Percentiles rank a stretch among this genome's conserved stretches.
phyloP scores from a whole-genome alignment of 495 filamentous ascomycete genomes.

The Chaetomium tenue region DNA sequence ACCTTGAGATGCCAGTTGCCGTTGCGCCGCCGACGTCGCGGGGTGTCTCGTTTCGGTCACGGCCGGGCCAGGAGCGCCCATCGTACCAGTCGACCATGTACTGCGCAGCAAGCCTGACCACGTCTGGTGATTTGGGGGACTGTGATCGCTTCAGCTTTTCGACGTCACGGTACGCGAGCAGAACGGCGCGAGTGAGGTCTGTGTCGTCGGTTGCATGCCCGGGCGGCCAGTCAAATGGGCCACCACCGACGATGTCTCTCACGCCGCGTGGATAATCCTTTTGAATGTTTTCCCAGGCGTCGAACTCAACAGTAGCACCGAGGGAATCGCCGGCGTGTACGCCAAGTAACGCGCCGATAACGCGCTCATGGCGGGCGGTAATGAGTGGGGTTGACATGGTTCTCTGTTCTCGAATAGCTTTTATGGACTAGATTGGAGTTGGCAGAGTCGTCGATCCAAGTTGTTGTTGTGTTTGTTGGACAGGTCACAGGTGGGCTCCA shows the following conservation, averaged over 20 bases:
- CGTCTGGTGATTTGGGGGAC: conserved; percentile 1
- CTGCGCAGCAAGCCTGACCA: conserved; percentile 20
- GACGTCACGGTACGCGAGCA: conserved; percentile 29
- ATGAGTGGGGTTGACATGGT: conserved; percentile 11
- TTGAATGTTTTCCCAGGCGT: conserved; percentile 27
- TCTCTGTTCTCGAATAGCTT: not conserved
- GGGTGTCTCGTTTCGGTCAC: conserved; percentile 19
- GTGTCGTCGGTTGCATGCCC: conserved; percentile 30
- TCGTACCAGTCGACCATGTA: conserved; percentile 34
- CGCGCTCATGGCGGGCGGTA: conserved; percentile 21
- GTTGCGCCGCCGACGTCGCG: conserved; percentile 33
- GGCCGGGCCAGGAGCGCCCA: conserved; percentile 32
- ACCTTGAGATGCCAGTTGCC: conserved; percentile 20
- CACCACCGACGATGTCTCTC: conserved; percentile 34
- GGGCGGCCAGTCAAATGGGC: conserved; percentile 30
- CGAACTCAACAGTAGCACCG: conserved; percentile 37
- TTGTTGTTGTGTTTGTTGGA: not conserved
- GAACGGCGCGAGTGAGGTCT: conserved; percentile 25
- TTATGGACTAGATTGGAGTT: not conserved
- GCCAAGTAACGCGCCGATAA: conserved; percentile 36
- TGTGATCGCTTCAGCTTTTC: conserved; percentile 2
- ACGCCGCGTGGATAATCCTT: conserved; percentile 21
- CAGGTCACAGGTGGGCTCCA: too few species aligned
- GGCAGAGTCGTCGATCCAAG: not conserved
- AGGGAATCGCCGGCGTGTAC: conserved; percentile 39